Base-by-base conservation (phyloP, 2,329 filamentous ascomycete genomes). In the Trichophyton benhamiae region DNA sequence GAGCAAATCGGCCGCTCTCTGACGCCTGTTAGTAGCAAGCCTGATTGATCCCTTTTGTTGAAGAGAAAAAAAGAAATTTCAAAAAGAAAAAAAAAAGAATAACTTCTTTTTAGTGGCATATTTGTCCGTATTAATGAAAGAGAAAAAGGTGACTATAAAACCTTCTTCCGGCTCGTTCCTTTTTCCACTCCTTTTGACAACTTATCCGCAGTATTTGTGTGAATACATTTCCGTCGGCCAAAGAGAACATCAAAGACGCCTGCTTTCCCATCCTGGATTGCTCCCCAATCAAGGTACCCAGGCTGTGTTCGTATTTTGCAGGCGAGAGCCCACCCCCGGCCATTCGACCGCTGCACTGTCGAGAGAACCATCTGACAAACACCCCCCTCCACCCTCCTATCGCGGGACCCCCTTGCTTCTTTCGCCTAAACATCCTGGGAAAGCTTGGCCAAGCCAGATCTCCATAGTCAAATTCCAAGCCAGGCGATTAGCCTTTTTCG, bases 371-470 rank as follows among this genome's bases (percentile, higher is more conserved):
- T 36, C 33, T 36, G 33, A 13, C 33, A 11, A 13, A 36, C 27
- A 27, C 25, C 33, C 33, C 33, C 33, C 33, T 36, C 9, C 8
- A 2, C 33, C 33, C 9, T 6, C 33, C 33, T 9, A 11, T 3
- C 11, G 33, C 33, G 33, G 33, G 33, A 33, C 27, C 53, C 27
- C 57, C 38, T 30, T 46, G 58, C 17, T 13, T 25, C 44, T 36
- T 36, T 59, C 58, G 58, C 42, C 58, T 59, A 59, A 44, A 49
- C 27, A 33, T 17, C 58, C 58, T 44, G 42, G 58, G 20, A 59
- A 59, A 59, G 58, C 58, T 59, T 59, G 42, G 58, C 58, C 44
- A 25, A 59, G 41, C 44, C 44, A 59, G 58, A 59, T 49, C 41
- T 41, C 58, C 55, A 42, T 58, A 42, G 25, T 41, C 33, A 58